These are phyloP conservation scores for Gossypium gossypioides DNA, from an alignment of 441 rosid species.

Conservation along the genomic window DNA sequence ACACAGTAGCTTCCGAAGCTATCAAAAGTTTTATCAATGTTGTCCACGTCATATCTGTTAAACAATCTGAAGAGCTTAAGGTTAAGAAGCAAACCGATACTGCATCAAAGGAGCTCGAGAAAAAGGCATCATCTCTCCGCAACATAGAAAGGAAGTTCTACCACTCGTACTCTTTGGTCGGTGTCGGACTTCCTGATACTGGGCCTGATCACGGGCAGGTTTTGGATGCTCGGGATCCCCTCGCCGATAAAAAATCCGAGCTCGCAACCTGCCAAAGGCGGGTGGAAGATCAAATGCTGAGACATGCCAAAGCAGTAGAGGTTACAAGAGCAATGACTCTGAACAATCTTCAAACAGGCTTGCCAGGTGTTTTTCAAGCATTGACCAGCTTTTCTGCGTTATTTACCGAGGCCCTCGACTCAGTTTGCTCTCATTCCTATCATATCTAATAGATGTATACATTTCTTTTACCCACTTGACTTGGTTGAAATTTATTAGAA, in stretches of 20 bases:
- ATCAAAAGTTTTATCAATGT: not conserved
- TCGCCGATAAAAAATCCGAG: not conserved
- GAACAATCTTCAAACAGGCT: slow-evolving; percentile 2
- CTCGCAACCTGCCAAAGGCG: not conserved
- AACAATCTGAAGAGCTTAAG: not conserved
- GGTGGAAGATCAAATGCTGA: slow-evolving; percentile 1
- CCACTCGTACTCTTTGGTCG: not conserved
- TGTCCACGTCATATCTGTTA: not conserved
- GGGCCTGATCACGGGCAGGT: not conserved
- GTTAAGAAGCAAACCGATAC: not conserved
- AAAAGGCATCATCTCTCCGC: not conserved
- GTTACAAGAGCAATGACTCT: not conserved
- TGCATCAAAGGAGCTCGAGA: not conserved
- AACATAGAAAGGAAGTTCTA: slow-evolving; percentile 1
- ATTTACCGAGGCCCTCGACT: not conserved
- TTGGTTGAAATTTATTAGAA: not conserved
- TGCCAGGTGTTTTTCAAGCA: not conserved
- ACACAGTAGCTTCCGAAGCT: not conserved
- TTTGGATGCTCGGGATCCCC: slow-evolving; percentile 1
- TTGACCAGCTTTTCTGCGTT: not conserved
- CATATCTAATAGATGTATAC: not conserved
- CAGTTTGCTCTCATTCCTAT: not conserved
- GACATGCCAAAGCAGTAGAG: slow-evolving; percentile 1
- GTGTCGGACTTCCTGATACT: not conserved
- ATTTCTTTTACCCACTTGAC: not conserved